Conservation (phyloP, 75 land plant species). For the Picea glauca region DNA sequence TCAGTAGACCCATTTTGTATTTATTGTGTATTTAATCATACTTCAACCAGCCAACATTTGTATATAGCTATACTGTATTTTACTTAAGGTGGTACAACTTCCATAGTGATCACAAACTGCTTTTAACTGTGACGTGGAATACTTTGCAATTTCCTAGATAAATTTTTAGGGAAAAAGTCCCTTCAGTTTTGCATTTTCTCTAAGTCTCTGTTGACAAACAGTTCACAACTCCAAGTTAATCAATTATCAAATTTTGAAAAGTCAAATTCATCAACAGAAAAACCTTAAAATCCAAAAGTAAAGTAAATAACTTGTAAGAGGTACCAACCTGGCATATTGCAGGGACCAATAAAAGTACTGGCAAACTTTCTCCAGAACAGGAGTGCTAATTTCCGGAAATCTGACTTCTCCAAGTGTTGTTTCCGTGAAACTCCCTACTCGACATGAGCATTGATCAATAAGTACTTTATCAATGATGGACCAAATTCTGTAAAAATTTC, state of each 20-base stretch:
- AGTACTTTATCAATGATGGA: not conserved
- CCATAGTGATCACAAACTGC: not conserved
- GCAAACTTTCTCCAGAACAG: conserved; percentile 92
- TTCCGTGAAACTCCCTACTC: conserved; percentile 76
- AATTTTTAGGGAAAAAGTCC: not conserved
- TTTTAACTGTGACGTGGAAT: not conserved
- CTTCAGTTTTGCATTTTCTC: not conserved
- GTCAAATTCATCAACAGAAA: not conserved
- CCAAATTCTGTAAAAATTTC: too few relatives aligned
- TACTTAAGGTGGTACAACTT: not conserved
- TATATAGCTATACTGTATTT: not conserved
- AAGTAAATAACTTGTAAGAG: not conserved
- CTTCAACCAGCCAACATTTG: not conserved
- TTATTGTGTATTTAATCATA: not conserved
- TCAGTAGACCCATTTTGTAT: too few relatives aligned
- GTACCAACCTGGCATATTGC: conserved; percentile 77
- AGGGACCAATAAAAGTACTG: conserved; percentile 97
- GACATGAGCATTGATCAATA: not conserved
- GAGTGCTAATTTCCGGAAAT: conserved; percentile 93
- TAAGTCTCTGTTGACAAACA: not conserved
- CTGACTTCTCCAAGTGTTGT: conserved; percentile 79
- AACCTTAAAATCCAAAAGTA: not conserved
- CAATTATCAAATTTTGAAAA: not conserved
- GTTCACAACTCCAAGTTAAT: not conserved
- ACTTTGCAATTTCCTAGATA: not conserved